A percentile compares a stretch with the other conserved stretches of the same genome.
phyloP scores from a whole-genome alignment of 306 rosid genomes.

The Quercus aquifolioides region DNA sequence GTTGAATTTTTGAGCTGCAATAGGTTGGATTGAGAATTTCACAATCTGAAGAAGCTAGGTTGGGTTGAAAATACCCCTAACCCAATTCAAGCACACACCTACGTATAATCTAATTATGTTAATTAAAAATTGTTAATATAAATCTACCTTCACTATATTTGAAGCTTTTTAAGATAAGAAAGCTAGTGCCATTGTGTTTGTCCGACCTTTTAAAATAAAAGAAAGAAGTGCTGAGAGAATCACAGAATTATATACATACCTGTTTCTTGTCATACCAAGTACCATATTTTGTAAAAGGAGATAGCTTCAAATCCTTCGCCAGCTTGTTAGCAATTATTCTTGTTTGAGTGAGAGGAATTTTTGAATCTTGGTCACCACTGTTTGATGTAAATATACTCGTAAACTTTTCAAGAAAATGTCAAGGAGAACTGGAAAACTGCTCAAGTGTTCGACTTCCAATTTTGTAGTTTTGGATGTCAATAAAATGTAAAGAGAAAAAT shows the following conservation, averaged over 20 bases:
- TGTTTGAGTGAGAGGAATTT: neutral
- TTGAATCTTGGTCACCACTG: neutral
- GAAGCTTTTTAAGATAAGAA: too few species aligned
- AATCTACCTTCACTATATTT: too few species aligned
- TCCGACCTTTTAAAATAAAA: neutral
- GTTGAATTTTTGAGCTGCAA: too few species aligned
- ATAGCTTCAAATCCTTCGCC: neutral
- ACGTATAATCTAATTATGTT: too few species aligned
- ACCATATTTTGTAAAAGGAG: neutral
- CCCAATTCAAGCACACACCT: too few species aligned
- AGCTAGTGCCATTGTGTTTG: too few species aligned
- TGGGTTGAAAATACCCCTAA: too few species aligned
- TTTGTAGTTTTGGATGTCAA: neutral
- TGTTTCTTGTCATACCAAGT: neutral
- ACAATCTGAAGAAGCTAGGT: too few species aligned
- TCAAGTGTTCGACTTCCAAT: neutral
- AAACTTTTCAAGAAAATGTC: neutral
- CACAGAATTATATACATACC: neutral
- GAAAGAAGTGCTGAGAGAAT: neutral
- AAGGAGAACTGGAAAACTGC: neutral
- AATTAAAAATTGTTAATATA: too few species aligned
- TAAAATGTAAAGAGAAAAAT: neutral
- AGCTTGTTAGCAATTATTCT: conserved; percentile 1
- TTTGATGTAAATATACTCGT: neutral
- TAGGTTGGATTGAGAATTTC: too few species aligned